Evolutionary conservation across 768 basidiomycete genomes (phyloP), one percentile per base, ranked within the genome.

Genomic region (Sporobolomyces phaffii): DNA sequence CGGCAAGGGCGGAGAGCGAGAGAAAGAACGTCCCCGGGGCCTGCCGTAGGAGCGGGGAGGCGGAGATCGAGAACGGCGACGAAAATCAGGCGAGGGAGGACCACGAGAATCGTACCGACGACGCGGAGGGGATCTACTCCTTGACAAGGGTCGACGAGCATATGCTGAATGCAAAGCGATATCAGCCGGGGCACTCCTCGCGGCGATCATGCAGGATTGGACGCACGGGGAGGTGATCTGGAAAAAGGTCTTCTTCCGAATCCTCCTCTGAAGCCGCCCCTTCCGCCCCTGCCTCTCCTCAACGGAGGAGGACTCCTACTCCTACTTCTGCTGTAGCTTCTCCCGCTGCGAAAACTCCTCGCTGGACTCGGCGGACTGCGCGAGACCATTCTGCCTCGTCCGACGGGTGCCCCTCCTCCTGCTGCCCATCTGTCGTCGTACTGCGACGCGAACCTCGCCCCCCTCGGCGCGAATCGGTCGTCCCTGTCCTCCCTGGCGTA

Each of bases 141-240:
- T 36, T 5, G 65, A 67, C 11, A 44, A n/a, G 8, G 60, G 48
- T 1, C 64, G 31, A 10, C n/a, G 53, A 11, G 34, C 29, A 48
- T 31, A 61, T n/a, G 53, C 59, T 57, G 50, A 5, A 24, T 44
- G 6, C 5, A 48, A 28, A 22, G 11, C n/a, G n/a, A n/a, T n/a
- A n/a, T n/a, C n/a, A n/a, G n/a, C n/a, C n/a, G n/a, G n/a, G n/a
- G n/a, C n/a, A n/a, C n/a, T n/a, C n/a, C n/a, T n/a, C n/a, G n/a
- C n/a, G n/a, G n/a, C n/a, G n/a, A n/a, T n/a, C n/a, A n/a, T n/a
- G n/a, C n/a, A 33, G 18, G 20, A 44, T 8, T 5, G 47, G 44
- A 52, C 60, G 33, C 41, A 67, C 65, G 65, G 22, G 65, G 65
- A 18, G 65, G 65, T 4, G 65, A 67, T 56, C 60, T 56, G 41